Conservation (phyloP, 768 basidiomycete genomes). For the Steccherinum ochraceum region DNA sequence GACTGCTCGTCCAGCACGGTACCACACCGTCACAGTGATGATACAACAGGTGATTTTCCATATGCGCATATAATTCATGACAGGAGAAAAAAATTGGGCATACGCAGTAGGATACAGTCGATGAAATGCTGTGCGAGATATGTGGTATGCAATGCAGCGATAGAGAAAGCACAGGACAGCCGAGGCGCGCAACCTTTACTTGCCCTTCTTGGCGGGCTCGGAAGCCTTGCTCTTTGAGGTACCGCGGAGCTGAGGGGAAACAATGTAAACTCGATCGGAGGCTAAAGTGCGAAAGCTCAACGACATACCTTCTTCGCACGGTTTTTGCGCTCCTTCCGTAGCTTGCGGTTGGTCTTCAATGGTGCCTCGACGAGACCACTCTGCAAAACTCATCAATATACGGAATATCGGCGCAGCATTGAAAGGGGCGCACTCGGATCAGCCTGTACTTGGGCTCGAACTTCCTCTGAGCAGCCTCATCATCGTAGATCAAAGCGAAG, state of each 20-base stretch:
- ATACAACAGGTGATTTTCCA: conserved; percentile 12
- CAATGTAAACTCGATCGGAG: background rate
- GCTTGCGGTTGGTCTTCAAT: conserved; percentile 89
- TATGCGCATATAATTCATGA: conserved; percentile 30
- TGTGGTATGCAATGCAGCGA: conserved; percentile 29
- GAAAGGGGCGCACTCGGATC: conserved; percentile 67
- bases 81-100: conserved; percentile 22
- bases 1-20: too few species aligned
- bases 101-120: conserved; percentile 37
- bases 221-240: conserved; percentile 93
- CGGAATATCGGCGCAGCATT: background rate
- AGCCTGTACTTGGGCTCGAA: conserved; percentile 97
- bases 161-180: conserved; percentile 20
- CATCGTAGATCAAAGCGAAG: conserved; percentile 96
- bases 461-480: conserved; percentile 89
- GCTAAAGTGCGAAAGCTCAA: background rate
- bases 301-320: conserved; percentile 90
- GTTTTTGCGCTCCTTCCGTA: conserved; percentile 99
- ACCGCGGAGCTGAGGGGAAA: conserved; percentile 68
- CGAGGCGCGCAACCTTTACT: conserved; percentile 44
- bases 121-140: conserved; percentile 28
- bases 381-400: conserved; percentile 29
- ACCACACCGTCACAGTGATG: too few species aligned
- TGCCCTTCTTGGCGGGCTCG: conserved; percentile 88
- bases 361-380: conserved; percentile 68